Base-by-base conservation (phyloP, 345 rosid species). In the Acer campestre region DNA sequence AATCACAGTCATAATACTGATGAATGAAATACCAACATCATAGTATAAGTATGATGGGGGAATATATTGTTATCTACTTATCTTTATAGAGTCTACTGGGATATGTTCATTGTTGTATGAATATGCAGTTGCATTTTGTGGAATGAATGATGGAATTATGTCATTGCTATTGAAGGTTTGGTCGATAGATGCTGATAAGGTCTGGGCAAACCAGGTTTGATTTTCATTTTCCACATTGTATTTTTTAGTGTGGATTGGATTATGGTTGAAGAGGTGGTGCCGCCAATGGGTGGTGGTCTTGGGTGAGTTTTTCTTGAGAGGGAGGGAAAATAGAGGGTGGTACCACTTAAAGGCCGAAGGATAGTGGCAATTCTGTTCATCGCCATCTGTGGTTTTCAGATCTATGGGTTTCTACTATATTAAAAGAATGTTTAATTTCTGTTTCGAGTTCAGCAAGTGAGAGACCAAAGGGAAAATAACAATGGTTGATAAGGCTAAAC, bases 91-190 rank as follows among this genome's bases (percentile, higher is more conserved):
- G 14, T 61, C 56, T 75, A n/a, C 48, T 46, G 10, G 69, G 25
- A 10, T 74, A 42, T 46, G 40, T 27, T 27, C 44, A 11, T 25
- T 17, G n/a, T 48, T 63, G 12, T 22, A n/a, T 22, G 29, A 25
- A 11, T 61, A 23, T 22, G 65, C 29, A 1, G 31, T 61, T 61
- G 46, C 11, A 42, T 42, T 42, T n/a, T 61, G 65, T 20, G 66
- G 66, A n/a, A 61, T 61, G 16, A 61, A 1, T 61, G 66, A 61
- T 61, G 66, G 64, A 61, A 61, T 35, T 61, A 61, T 61, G 66
- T 23, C 31, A 25, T 61, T 16, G 31, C 38, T 27, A 22, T 61
- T 61, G 10, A 42, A 7, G 10, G 10, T 42, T 42, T 42, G 35
- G 10, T 22, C 31, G 11, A 2, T 22, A 61, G 31, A 7, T 20